phyloP scores from a whole-genome alignment of 2,329 filamentous ascomycete genomes.

The Penicillium corylophilum region DNA sequence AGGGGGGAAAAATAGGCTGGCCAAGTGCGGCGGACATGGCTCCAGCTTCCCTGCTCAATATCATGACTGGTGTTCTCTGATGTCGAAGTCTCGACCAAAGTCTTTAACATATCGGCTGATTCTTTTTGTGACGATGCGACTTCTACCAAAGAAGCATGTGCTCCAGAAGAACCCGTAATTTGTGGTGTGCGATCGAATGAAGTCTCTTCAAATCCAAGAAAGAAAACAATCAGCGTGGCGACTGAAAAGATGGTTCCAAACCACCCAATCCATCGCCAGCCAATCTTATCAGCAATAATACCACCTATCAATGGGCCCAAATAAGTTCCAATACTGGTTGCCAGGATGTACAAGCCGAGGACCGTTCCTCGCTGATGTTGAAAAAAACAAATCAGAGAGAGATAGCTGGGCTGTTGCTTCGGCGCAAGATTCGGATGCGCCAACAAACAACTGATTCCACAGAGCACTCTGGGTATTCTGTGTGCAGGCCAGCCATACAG shows the following conservation, averaged over 20 bases:
- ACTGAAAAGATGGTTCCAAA: slow-evolving; percentile 52
- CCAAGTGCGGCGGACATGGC: not conserved
- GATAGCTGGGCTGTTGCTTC: slow-evolving; percentile 58
- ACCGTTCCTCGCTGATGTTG: slow-evolving; percentile 57
- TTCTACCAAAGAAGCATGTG: not conserved
- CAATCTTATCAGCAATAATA: slow-evolving; percentile 50
- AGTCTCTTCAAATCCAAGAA: slow-evolving; percentile 56
- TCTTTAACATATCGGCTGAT: too few relatives aligned
- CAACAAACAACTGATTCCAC: slow-evolving; percentile 58
- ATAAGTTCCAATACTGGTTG: slow-evolving; percentile 58
- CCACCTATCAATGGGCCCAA: slow-evolving; percentile 55
- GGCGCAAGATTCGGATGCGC: slow-evolving; percentile 56
- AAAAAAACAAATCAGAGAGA: slow-evolving; percentile 58
- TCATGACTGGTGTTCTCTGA: too few relatives aligned
- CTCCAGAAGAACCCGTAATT: slow-evolving; percentile 2
- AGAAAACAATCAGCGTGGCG: slow-evolving; percentile 49
- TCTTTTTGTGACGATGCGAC: not conserved
- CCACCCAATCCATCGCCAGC: slow-evolving; percentile 59
- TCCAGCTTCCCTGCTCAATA: too few relatives aligned
- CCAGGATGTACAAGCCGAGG: slow-evolving; percentile 56
- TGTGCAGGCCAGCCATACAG: slow-evolving; percentile 54
- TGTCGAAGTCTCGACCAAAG: too few relatives aligned
- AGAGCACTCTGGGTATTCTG: slow-evolving; percentile 48
- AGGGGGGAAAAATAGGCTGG: slow-evolving; percentile 58
- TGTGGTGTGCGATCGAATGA: slow-evolving; percentile 22